Percentiles rank a stretch among this genome's conserved stretches.
These are phyloP conservation scores for Saturnispora diversa DNA, from an alignment of 805 yeast species.

Conservation along the genomic window DNA sequence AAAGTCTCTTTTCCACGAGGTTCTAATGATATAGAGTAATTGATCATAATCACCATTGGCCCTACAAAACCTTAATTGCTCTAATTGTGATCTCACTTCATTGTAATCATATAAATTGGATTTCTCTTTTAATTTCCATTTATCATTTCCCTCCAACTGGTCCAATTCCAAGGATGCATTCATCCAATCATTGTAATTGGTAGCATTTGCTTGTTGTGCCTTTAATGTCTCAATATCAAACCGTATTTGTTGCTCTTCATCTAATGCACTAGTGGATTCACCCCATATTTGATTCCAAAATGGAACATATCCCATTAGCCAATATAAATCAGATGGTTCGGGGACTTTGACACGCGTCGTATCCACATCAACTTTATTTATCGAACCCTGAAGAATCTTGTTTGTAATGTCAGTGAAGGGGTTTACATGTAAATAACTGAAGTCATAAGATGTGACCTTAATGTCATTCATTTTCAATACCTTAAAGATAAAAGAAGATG, in stretches of 20 bases:
- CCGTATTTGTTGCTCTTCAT: too few relatives aligned
- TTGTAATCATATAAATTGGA: slow-evolving; percentile 69
- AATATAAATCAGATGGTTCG: too few relatives aligned
- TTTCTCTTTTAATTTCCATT: slow-evolving; percentile 62
- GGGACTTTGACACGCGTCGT: not conserved
- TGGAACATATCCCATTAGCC: too few relatives aligned
- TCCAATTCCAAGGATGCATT: slow-evolving; percentile 58
- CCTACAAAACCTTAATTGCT: slow-evolving; percentile 55
- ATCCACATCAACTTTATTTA: slow-evolving; percentile 1
- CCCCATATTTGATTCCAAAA: not conserved
- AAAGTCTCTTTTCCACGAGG: slow-evolving; percentile 75
- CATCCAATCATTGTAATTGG: slow-evolving; percentile 54
- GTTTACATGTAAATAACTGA: slow-evolving; percentile 15
- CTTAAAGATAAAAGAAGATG: too few relatives aligned
- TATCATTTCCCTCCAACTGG: slow-evolving; percentile 48
- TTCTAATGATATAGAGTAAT: slow-evolving; percentile 67
- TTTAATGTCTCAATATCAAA: slow-evolving; percentile 6
- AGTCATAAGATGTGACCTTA: slow-evolving; percentile 19
- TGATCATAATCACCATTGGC: slow-evolving; percentile 46
- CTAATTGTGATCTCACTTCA: slow-evolving; percentile 44
- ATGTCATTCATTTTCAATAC: slow-evolving; percentile 8
- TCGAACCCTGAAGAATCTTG: slow-evolving; percentile 2
- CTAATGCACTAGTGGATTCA: not conserved
- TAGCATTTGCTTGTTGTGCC: slow-evolving; percentile 37
- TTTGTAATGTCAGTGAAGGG: slow-evolving; percentile 26